Conservation (phyloP, 306 rosid genomes). For the Morella rubra region DNA sequence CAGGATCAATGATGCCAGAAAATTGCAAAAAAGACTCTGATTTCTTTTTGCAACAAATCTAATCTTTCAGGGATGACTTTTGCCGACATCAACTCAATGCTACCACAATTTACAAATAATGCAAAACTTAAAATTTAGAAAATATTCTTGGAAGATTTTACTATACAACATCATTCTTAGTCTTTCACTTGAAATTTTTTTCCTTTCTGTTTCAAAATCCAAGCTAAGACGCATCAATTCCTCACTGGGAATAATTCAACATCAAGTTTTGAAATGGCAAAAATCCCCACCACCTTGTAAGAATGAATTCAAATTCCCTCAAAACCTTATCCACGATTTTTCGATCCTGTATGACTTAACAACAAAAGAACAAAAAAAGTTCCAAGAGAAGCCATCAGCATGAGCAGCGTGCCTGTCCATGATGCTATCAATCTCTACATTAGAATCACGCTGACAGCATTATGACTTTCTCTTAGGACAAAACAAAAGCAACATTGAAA, state of each 20-base stretch:
- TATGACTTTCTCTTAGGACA: neutral
- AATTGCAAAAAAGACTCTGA: neutral
- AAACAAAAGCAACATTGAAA: neutral
- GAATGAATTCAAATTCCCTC: neutral
- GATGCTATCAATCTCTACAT: neutral
- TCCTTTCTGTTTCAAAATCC: neutral
- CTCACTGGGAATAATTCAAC: neutral
- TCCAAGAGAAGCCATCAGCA: neutral
- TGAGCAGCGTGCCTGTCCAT: neutral
- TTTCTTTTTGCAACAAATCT: too few species aligned
- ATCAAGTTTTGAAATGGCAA: neutral
- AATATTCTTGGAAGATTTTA: neutral
- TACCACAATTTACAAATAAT: too few species aligned
- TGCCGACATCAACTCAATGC: neutral
- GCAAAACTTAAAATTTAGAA: neutral
- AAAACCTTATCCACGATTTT: neutral
- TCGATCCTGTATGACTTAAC: neutral
- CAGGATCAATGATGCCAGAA: neutral
- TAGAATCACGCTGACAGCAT: neutral
- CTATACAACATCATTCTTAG: neutral
- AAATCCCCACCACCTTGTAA: neutral
- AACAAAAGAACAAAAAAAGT: neutral
- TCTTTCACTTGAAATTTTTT: neutral
- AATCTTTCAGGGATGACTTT: neutral
- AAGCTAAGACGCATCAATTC: neutral